A percentile compares a stretch with the other conserved stretches of the same genome.
Conservation (phyloP, 225 moss, liverwort and hornwort species). For the Polytrichum commune region DNA sequence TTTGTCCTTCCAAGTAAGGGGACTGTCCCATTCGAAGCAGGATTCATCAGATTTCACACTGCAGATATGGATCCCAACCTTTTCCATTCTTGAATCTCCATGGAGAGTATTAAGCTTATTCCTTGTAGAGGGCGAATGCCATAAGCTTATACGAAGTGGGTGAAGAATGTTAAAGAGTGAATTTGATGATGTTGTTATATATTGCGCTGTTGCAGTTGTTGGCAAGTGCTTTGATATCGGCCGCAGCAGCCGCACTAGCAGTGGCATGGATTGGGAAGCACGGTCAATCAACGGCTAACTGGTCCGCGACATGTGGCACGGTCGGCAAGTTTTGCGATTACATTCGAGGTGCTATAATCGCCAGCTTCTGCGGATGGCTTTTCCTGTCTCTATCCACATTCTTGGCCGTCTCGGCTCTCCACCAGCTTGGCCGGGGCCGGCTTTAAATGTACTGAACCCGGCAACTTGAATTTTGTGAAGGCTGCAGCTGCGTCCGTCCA, state of each 20-base stretch:
- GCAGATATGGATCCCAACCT: no score
- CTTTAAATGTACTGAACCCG: not conserved
- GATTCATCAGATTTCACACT: no score
- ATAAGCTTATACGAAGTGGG: no score
- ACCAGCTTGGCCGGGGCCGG: constrained; percentile 24
- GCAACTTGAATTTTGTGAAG: no score
- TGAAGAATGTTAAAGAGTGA: not conserved
- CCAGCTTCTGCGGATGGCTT: constrained; percentile 55
- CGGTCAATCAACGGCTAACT: constrained; percentile 30
- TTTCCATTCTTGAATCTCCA: no score
- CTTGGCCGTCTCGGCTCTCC: constrained; percentile 39
- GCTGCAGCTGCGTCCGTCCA: no score
- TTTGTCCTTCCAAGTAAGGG: no score
- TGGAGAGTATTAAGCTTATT: no score
- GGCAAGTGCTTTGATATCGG: constrained; percentile 51
- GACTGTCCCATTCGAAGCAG: no score
- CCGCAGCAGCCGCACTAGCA: constrained; percentile 54
- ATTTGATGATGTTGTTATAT: not conserved
- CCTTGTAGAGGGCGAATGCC: no score
- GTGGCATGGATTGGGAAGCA: constrained; percentile 56
- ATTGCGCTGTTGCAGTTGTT: constrained; percentile 27
- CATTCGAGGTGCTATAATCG: constrained; percentile 52
- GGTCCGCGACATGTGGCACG: constrained; percentile 41
- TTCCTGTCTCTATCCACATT: constrained; percentile 41
- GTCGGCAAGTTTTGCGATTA: constrained; percentile 58